phyloP scores from a whole-genome alignment of 1,284 basidiomycete genomes.

The Peniophora sp. region DNA sequence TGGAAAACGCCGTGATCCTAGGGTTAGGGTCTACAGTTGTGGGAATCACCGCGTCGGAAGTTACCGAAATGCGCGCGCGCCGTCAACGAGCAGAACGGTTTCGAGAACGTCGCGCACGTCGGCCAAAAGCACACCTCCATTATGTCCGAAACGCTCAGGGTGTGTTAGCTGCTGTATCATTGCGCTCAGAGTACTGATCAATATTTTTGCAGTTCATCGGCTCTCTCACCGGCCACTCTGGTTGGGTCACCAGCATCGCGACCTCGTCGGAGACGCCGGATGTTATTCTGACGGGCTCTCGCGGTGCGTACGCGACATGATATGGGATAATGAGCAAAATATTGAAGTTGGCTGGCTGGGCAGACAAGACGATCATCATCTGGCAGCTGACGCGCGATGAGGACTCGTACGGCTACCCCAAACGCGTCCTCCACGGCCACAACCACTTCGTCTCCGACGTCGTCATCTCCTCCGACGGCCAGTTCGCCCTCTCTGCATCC shows the following conservation, averaged over 20 bases:
- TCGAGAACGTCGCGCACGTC: too few relatives aligned
- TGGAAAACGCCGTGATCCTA: too few relatives aligned
- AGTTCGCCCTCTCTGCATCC: constrained; percentile 98
- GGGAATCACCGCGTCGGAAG: too few relatives aligned
- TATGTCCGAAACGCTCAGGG: constrained; percentile 72
- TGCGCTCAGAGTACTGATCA: neutral
- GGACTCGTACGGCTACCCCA: constrained; percentile 88
- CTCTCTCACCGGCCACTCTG: constrained; percentile 90
- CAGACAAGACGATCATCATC: constrained; percentile 99
- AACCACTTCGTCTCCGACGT: constrained; percentile 99
- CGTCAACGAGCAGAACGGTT: too few relatives aligned
- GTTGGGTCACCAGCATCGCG: constrained; percentile 95
- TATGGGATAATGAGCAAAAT: constrained; percentile 14
- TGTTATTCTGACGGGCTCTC: constrained; percentile 94
- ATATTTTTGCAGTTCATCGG: constrained; percentile 76
- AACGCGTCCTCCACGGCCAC: constrained; percentile 97
- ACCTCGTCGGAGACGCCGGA: constrained; percentile 96
- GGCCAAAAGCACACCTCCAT: constrained; percentile 13
- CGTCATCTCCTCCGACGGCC: constrained; percentile 97
- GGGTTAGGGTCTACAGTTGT: too few relatives aligned
- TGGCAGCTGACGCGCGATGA: constrained; percentile 99
- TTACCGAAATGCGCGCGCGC: too few relatives aligned
- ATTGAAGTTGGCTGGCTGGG: constrained; percentile 6
- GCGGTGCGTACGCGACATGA: constrained; percentile 55
- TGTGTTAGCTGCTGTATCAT: neutral